phyloP scores from a whole-genome alignment of 441 rosid genomes.

The Cnidoscolus chayamansa region DNA sequence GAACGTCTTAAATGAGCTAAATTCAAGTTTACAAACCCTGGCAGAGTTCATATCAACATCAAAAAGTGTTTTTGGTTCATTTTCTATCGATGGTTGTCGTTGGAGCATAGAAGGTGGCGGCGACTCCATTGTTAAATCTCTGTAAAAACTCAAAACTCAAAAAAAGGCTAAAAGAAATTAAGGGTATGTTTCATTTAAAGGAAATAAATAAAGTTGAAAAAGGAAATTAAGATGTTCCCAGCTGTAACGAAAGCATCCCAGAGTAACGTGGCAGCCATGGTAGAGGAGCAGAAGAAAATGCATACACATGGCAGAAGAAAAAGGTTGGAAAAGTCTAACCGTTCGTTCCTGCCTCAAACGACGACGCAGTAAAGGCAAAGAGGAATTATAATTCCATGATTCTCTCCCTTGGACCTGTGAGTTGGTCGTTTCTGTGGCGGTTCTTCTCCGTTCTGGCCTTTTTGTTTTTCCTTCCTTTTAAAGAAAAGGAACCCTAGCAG shows the following conservation, averaged over 20 bases:
- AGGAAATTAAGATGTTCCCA: neutral
- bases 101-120: conserved; percentile 9
- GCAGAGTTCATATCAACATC: conserved; percentile 22
- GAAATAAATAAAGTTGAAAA: neutral
- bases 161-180: no score
- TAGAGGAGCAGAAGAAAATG: neutral
- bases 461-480: no score
- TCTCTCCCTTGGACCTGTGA: neutral
- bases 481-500: no score
- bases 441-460: no score
- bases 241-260: neutral
- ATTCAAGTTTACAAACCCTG: conserved; percentile 18
- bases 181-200: neutral
- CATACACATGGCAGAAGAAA: conserved; percentile 18
- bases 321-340: neutral
- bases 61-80: conserved; percentile 27
- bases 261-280: conserved; percentile 22
- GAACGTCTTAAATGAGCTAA: neutral
- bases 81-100: conserved; percentile 10
- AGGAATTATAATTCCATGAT: neutral
- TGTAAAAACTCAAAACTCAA: neutral
- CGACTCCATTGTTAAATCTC: neutral
- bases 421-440: no score
- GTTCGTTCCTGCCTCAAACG: neutral
- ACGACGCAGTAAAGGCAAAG: neutral